Base-by-base conservation (phyloP, 495 filamentous ascomycete species). In the Aspergillus mulundensis region DNA sequence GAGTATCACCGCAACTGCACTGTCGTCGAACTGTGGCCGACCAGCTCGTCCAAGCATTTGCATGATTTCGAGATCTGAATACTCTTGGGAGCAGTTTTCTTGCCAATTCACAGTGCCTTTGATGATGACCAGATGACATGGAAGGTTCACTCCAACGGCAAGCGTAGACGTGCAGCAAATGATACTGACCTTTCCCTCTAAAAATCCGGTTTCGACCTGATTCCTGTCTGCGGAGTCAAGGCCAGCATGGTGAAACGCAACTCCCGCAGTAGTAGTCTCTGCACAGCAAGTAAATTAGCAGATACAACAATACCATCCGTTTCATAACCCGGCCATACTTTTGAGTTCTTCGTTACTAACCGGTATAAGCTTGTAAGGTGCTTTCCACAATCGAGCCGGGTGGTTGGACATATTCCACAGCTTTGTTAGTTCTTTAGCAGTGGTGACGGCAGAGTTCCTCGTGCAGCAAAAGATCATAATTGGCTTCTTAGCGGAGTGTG, bases 41-140 rank as follows among this genome's bases (percentile, higher is more conserved):
- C 94, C 94, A 34, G 94, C 93, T 47, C 94, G 86, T 20, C 94
- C 94, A 25, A 97, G 80, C 94, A 98, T 98, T 66, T 98, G 94
- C 90, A 96, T 97, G 57, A 98, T 82, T 61, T 98, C 94, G 16
- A 98, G 74, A 66, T 97, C 92, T 0, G 89, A 84, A 60, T 94
- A 96, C 66, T 98, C 91, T 49, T 85, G 80, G 18, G 81, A 67
- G 53, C 81, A 70, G 53, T 76, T 79, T 47, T 87, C 82, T 39
- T 82, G 77, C 70, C 84, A 98, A 5, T 81, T 77, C 19, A 87
- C 81, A 0, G 93, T 97, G 25, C 91, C 91, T 67, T 97, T 98
- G 50, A 98, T 85, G 8, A 98, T 84, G 4, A 95, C 92, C 0
- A 96, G 83, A 65, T 97, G 87, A 54, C 94, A 94, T 11, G 94